These are phyloP conservation scores for Terfezia claveryi DNA, from an alignment of 495 filamentous ascomycete genomes.

Conservation along the genomic window DNA sequence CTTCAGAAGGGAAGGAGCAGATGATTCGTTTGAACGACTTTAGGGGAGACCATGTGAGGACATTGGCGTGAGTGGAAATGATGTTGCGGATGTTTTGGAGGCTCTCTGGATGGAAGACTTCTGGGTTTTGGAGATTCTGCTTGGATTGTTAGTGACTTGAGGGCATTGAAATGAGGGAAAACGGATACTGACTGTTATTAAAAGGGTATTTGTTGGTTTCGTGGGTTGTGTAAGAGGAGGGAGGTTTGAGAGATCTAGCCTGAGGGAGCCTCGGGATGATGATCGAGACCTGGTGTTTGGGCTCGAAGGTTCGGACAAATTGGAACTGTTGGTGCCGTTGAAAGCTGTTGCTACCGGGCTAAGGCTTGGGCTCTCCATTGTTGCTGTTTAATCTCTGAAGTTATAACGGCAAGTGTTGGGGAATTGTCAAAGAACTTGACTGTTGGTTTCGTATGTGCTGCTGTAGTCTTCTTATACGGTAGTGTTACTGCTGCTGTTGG, in stretches of 20 bases:
- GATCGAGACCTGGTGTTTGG: constrained; percentile 10
- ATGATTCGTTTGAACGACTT: constrained; percentile 84
- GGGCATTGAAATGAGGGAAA: background rate
- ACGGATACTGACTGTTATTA: constrained; percentile 41
- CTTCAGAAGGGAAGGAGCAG: constrained; percentile 55
- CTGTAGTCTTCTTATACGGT: too few species aligned
- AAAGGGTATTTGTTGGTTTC: constrained; percentile 75
- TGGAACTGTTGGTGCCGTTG: background rate
- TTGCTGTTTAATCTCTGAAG: background rate
- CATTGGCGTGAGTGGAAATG: constrained; percentile 41
- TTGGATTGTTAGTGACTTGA: background rate
- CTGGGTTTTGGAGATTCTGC: constrained; percentile 51
- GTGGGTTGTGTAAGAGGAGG: constrained; percentile 60
- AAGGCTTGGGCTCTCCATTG: background rate
- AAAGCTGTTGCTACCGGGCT: background rate
- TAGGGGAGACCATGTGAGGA: constrained; percentile 77
- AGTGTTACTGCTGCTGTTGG: too few species aligned
- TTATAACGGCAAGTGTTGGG: too few species aligned
- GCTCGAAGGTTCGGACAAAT: constrained; percentile 1
- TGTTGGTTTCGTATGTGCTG: too few species aligned
- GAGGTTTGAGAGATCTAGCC: constrained; percentile 54
- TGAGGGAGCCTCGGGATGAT: constrained; percentile 16
- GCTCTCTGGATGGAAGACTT: constrained; percentile 57
- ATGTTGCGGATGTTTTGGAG: constrained; percentile 53
- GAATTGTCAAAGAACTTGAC: too few species aligned